Percentiles rank a stretch among this genome's conserved stretches.
phyloP scores from a whole-genome alignment of 1,139 yeast species.

The Diutina catenulata region DNA sequence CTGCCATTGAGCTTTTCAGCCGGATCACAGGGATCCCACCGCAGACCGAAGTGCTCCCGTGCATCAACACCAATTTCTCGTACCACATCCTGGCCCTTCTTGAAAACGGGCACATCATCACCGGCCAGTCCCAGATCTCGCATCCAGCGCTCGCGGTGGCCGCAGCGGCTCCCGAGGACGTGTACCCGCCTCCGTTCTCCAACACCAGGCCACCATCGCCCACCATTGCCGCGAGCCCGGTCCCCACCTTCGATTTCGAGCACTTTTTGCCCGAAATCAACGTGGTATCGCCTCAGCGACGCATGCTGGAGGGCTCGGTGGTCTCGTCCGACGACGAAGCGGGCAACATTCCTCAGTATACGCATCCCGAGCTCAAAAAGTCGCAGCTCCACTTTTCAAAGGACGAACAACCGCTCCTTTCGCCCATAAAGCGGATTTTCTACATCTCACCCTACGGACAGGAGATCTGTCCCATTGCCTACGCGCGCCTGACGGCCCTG shows the following conservation, averaged over 20 bases:
- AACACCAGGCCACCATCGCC: slow-evolving; percentile 30
- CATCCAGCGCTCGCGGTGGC: slow-evolving; percentile 43
- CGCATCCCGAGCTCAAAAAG: slow-evolving; percentile 65
- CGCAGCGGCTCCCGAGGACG: slow-evolving; percentile 12
- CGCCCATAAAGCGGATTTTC: slow-evolving; percentile 64
- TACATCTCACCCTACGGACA: slow-evolving; percentile 86
- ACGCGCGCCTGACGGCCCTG: slow-evolving; percentile 45
- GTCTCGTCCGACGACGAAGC: slow-evolving; percentile 27
- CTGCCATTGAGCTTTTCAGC: slow-evolving; percentile 67
- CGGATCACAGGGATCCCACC: slow-evolving; percentile 55
- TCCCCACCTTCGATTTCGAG: background rate
- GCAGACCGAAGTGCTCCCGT: slow-evolving; percentile 55
- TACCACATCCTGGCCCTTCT: slow-evolving; percentile 78
- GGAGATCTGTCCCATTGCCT: slow-evolving; percentile 73
- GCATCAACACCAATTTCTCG: slow-evolving; percentile 73
- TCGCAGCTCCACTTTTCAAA: slow-evolving; percentile 69
- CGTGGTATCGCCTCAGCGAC: slow-evolving; percentile 9
- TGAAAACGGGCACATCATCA: slow-evolving; percentile 58
- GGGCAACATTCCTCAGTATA: slow-evolving; percentile 62
- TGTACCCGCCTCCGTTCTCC: slow-evolving; percentile 27
- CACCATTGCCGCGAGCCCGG: slow-evolving; percentile 8
- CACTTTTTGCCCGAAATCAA: background rate
- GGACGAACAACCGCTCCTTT: slow-evolving; percentile 46
- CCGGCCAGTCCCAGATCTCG: slow-evolving; percentile 93
- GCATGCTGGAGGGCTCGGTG: slow-evolving; percentile 9